These are phyloP conservation scores for Sporobolomyces pararoseus DNA, from an alignment of 768 basidiomycete genomes.

Conservation along the genomic window DNA sequence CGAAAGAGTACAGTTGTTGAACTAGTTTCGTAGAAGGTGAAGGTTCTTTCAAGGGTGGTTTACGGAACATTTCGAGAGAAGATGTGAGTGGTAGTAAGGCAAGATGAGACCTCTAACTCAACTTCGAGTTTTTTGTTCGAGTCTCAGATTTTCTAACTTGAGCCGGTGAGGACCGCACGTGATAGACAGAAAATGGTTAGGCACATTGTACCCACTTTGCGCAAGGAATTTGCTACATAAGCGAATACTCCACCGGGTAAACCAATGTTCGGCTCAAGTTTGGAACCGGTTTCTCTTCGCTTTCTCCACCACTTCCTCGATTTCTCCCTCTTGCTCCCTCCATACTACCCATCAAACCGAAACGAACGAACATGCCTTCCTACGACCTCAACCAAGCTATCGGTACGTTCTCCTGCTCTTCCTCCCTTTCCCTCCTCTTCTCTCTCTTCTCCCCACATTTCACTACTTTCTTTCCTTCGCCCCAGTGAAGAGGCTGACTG, in stretches of 20 bases:
- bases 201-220: too few relatives aligned
- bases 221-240: too few relatives aligned
- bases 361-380: background rate
- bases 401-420: slow-evolving; percentile 8
- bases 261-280: too few relatives aligned
- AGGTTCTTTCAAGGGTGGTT: background rate
- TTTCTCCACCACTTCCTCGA: background rate
- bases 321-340: background rate
- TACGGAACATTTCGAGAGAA: background rate
- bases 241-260: too few relatives aligned
- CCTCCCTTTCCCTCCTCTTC: background rate
- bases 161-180: too few relatives aligned
- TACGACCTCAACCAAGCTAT: slow-evolving; percentile 25
- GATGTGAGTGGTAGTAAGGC: background rate
- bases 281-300: background rate
- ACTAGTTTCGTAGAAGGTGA: slow-evolving; percentile 28
- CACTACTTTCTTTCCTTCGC: background rate
- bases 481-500: background rate
- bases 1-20: slow-evolving; percentile 28
- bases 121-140: too few relatives aligned
- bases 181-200: too few relatives aligned
- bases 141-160: too few relatives aligned
- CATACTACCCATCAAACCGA: background rate
- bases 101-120: too few relatives aligned
- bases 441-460: background rate